phyloP scores from a whole-genome alignment of 176 grass and related monocot species.

The Saccharum spontaneum region DNA sequence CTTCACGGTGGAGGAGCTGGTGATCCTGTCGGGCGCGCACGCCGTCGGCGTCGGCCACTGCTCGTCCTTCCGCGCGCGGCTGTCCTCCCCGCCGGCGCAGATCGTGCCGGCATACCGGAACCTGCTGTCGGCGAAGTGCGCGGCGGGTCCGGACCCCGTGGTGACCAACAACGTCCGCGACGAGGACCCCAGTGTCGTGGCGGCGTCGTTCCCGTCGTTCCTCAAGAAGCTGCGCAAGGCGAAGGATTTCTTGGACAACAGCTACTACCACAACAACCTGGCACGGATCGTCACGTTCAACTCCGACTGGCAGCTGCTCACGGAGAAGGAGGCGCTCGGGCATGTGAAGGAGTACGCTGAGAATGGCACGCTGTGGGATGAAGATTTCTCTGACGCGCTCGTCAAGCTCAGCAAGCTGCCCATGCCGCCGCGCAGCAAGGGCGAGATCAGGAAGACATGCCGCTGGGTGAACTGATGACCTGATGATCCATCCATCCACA shows the following conservation, averaged over 20 bases:
- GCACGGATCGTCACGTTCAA: constrained; percentile 49
- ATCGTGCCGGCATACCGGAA: constrained; percentile 34
- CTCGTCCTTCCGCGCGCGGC: constrained; percentile 41
- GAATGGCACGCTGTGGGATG: constrained; percentile 44
- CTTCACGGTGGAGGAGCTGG: constrained; percentile 66
- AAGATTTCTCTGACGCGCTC: constrained; percentile 55
- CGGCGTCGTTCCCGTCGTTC: constrained; percentile 26
- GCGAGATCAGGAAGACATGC: constrained; percentile 53
- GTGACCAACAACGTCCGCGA: constrained; percentile 31
- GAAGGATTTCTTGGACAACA: constrained; percentile 40
- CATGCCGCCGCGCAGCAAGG: constrained; percentile 35
- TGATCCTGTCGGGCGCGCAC: constrained; percentile 71
- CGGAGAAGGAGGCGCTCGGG: constrained; percentile 30
- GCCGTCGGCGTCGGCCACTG: constrained; percentile 68
- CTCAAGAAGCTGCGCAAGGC: constrained; percentile 29
- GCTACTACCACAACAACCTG: constrained; percentile 56
- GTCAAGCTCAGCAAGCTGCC: constrained; percentile 66
- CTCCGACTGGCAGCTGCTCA: constrained; percentile 56
- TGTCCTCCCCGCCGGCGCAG: constrained; percentile 26
- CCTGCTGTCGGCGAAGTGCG: constrained; percentile 32
- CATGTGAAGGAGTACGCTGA: constrained; percentile 52
- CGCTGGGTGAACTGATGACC: constrained; percentile 36
- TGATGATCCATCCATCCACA: no score
- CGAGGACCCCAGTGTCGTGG: constrained; percentile 22
- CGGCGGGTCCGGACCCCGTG: neutral